Evolutionary conservation across 139 green algal species (phyloP).

Genomic region (Choricystis sp.): DNA sequence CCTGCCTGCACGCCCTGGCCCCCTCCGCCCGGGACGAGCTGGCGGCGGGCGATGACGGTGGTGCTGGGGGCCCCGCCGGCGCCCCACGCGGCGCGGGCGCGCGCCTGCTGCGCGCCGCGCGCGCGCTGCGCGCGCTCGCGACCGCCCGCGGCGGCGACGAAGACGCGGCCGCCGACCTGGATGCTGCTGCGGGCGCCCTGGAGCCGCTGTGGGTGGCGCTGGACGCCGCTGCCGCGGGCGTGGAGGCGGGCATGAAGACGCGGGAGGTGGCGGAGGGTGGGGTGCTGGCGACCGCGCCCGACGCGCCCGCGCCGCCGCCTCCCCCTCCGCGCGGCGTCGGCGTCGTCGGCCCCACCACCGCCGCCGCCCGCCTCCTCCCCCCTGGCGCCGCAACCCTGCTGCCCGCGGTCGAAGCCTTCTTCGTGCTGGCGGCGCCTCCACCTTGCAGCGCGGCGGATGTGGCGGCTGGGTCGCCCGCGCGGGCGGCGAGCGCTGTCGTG

Average conservation of each 20-base stretch:
- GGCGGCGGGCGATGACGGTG: background rate
- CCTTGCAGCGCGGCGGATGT: conserved; percentile 1
- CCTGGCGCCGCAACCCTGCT: conserved; percentile 52
- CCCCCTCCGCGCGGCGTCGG: conserved; percentile 4
- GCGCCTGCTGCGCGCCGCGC: background rate
- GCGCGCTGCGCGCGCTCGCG: background rate
- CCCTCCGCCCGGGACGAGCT: background rate
- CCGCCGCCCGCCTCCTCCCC: conserved; percentile 39
- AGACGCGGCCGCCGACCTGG: conserved; percentile 7
- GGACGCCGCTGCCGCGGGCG: background rate
- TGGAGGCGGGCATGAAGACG: conserved; percentile 10
- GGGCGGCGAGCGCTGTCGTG: conserved; percentile 1
- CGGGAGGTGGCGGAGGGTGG: conserved; percentile 9
- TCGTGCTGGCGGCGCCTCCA: conserved; percentile 47
- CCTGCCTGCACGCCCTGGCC: conserved; percentile 4
- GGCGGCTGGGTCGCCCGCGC: background rate
- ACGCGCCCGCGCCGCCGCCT: conserved; percentile 5
- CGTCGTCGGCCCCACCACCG: background rate
- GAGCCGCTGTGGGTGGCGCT: conserved; percentile 13
- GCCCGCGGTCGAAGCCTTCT: conserved; percentile 85
- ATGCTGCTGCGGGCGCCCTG: conserved; percentile 8
- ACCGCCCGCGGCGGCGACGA: background rate
- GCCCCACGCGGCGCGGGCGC: background rate
- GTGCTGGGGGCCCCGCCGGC: background rate
- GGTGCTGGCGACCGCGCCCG: conserved; percentile 3